Evolutionary conservation across 164 flowering plant genomes (phyloP), one percentile per base, ranked within the genome.

Genomic region (Liquidambar formosana): DNA sequence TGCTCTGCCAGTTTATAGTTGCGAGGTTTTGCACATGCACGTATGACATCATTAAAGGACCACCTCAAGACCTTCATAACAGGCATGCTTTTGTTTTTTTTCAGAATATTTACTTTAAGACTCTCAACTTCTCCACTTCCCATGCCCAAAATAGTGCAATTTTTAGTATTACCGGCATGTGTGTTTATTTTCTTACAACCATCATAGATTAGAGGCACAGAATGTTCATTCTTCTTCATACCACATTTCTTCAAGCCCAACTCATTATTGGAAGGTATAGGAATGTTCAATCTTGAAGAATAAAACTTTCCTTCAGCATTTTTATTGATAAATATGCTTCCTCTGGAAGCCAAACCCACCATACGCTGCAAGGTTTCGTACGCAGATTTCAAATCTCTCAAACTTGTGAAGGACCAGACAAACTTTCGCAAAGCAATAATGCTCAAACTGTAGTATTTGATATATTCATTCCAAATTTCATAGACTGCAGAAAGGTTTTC

Each of bases 21-120:
- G 63, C 68, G 52, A 52, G 77, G 38, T 51, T 78, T 75, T 57
- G 87, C 95, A 80, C 95, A 92, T 62, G 85, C 80, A 57, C 78
- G 82, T 53, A 94, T 83, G 28, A 94, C 81, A 77, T 88, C 84
- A 78, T 43, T 84, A 69, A 88, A 93, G 57, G 97, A 89, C 82
- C 81, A 78, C 71, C 79, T 75, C 77, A 95, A 71, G 57, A 86
- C n/a, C 70, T 77, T 82, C 82, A 53, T 73, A 25, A 78, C 73
- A 28, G 71, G 78, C 47, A 19, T 14, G n/a, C 69, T 54, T 49
- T 57, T 64, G 44, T 52, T 48, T 52, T 63, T 68, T 38, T 64
- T 67, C 23, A 72, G 59, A 65, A 63, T 58, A 59, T 52, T 65
- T 28, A 52, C 14, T 26, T 65, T 71, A 58, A 44, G 64, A 69